These are phyloP conservation scores for Penicillium psychrosexuale DNA, from an alignment of 2,329 filamentous ascomycete genomes.

Conservation along the genomic window DNA sequence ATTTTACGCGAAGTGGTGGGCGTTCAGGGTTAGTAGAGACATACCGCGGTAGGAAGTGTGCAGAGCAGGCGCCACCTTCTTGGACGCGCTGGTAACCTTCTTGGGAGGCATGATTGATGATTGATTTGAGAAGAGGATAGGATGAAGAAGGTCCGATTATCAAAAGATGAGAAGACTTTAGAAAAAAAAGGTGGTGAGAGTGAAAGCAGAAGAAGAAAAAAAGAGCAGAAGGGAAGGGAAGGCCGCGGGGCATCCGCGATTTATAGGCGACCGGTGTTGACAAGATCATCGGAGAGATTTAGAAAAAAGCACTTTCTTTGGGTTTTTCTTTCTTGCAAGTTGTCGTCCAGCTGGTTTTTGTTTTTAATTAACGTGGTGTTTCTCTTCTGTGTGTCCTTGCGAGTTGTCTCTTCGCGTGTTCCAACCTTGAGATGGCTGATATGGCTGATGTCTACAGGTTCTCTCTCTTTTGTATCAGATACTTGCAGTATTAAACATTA, in stretches of 20 bases:
- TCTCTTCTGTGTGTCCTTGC: slow-evolving; percentile 3
- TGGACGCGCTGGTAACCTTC: slow-evolving; percentile 56
- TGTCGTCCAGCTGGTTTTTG: background rate
- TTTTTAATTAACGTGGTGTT: background rate
- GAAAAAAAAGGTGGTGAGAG: slow-evolving; percentile 1
- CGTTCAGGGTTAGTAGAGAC: slow-evolving; percentile 46
- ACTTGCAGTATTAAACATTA: background rate
- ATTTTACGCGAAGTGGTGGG: slow-evolving; percentile 46
- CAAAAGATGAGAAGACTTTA: background rate
- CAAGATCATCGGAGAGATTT: slow-evolving; percentile 36
- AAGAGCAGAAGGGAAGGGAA: slow-evolving; percentile 37
- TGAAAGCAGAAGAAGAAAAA: slow-evolving; percentile 19
- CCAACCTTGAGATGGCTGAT: background rate
- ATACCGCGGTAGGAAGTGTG: slow-evolving; percentile 67
- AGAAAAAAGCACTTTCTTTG: slow-evolving; percentile 23
- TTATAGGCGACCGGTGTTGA: slow-evolving; percentile 44
- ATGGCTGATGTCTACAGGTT: background rate
- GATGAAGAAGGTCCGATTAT: slow-evolving; percentile 10
- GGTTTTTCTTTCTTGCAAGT: background rate
- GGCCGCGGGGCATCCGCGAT: slow-evolving; percentile 41
- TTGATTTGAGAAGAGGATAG: slow-evolving; percentile 13
- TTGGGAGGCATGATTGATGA: slow-evolving; percentile 60
- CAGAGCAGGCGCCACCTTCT: slow-evolving; percentile 56
- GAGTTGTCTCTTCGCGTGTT: background rate
- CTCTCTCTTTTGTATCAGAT: background rate